Percentiles rank a stretch among this genome's conserved stretches.
phyloP scores from a whole-genome alignment of 140 eudicot species.

The Senecio squalidus region DNA sequence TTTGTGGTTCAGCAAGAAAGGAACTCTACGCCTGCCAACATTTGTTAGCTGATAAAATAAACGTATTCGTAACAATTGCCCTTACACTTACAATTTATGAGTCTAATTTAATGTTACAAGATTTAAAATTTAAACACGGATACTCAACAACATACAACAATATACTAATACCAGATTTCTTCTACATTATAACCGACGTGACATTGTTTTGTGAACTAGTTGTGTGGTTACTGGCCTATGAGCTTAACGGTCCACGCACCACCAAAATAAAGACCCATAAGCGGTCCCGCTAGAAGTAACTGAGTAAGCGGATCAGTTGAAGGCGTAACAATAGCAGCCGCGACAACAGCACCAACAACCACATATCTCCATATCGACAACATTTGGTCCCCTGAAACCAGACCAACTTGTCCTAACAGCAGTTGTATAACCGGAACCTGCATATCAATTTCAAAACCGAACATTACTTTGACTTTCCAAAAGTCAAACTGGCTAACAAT shows the following conservation, averaged over 20 bases:
- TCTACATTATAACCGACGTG: conserved; percentile 5
- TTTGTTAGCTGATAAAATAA: too few relatives aligned
- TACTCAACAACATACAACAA: neutral
- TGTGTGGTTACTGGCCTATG: conserved; percentile 54
- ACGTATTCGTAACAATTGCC: too few relatives aligned
- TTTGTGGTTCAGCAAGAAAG: too few relatives aligned
- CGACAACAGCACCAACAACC: conserved; percentile 88
- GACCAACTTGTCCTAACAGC: conserved; percentile 77
- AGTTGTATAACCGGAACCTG: conserved; percentile 95
- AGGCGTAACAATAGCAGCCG: conserved; percentile 92
- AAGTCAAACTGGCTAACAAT: neutral
- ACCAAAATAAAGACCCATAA: conserved; percentile 88
- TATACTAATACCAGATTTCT: neutral
- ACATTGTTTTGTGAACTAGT: too few relatives aligned
- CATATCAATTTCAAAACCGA: neutral
- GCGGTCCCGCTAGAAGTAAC: conserved; percentile 91
- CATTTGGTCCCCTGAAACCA: conserved; percentile 92
- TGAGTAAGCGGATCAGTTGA: conserved; percentile 96
- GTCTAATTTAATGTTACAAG: neutral
- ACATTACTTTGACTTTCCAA: neutral
- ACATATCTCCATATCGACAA: conserved; percentile 95
- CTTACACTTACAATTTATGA: neutral
- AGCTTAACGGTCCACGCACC: conserved; percentile 86
- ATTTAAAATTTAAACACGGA: neutral
- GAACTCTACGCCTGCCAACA: too few relatives aligned